A percentile compares a stretch with the other conserved stretches of the same genome.
Evolutionary conservation across 495 filamentous ascomycete species (phyloP).

Genomic region (Aspergillus sparsus): DNA sequence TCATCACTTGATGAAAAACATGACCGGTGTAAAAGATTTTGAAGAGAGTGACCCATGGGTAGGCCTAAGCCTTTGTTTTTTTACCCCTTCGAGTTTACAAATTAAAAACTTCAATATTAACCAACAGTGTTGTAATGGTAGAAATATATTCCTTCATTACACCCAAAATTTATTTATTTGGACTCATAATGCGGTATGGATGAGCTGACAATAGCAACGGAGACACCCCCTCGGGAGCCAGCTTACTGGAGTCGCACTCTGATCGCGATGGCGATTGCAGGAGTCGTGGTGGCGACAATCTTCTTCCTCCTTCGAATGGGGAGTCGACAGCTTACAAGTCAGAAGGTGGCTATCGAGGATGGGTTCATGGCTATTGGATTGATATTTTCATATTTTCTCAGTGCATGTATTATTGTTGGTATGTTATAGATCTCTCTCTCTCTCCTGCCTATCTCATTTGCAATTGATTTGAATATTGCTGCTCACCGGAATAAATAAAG

Average conservation of each 20-base stretch:
- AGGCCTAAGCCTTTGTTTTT: no score
- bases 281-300: background rate
- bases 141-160: no score
- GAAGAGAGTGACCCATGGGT: no score
- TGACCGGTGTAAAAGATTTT: no score
- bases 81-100: no score
- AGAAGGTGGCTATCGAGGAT: background rate
- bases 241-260: background rate
- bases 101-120: no score
- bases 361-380: background rate
- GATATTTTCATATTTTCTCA: background rate
- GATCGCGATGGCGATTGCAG: background rate
- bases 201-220: no score
- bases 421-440: background rate
- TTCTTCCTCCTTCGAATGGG: background rate
- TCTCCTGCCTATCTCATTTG: background rate
- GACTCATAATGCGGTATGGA: no score
- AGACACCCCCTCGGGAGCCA: background rate
- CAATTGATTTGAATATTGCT: background rate
- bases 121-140: no score
- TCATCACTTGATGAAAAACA: no score
- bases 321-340: background rate
- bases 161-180: no score
- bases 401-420: constrained; percentile 16
- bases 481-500: background rate